These are phyloP conservation scores for Ceriops zippeliana DNA, from an alignment of 345 rosid genomes.

Conservation along the genomic window DNA sequence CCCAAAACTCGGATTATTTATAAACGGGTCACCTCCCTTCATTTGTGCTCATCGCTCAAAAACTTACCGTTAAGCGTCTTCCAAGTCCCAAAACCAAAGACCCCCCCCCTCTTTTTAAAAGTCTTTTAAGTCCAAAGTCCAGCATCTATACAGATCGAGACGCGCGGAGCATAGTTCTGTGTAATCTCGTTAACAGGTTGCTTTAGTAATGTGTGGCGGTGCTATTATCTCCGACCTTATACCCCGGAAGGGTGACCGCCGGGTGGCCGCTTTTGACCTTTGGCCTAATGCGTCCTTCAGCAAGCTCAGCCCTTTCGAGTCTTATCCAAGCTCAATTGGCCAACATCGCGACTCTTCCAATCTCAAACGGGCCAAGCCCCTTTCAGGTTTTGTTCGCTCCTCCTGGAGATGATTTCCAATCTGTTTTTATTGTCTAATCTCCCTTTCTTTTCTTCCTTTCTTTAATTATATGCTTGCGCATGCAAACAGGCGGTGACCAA, in stretches of 20 bases:
- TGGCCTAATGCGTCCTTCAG: slow-evolving; percentile 47
- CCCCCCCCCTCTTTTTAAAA: neutral
- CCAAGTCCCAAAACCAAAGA: neutral
- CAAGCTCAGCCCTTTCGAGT: slow-evolving; percentile 20
- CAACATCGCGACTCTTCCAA: slow-evolving; percentile 3
- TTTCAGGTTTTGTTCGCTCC: slow-evolving; percentile 38
- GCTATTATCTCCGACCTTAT: slow-evolving; percentile 52
- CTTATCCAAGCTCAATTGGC: slow-evolving; percentile 6
- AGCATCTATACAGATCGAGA: too few relatives aligned
- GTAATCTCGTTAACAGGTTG: neutral
- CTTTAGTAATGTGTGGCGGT: slow-evolving; percentile 63
- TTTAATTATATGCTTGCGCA: slow-evolving; percentile 12
- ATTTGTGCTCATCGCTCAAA: neutral
- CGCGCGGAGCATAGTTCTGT: too few relatives aligned
- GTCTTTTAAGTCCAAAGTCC: neutral
- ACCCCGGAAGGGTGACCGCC: slow-evolving; percentile 33
- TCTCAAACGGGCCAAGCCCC: slow-evolving; percentile 25
- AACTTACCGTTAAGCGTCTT: too few relatives aligned
- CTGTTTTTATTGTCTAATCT: neutral
- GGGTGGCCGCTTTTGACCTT: slow-evolving; percentile 40
- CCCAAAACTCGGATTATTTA: neutral
- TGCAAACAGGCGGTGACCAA: slow-evolving; percentile 37
- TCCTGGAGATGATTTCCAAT: too few relatives aligned
- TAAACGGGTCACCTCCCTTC: neutral
- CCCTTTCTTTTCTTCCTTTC: neutral